Conservation (phyloP, 352 stramenopile species). For the Pilasporangium apinafurcum region DNA sequence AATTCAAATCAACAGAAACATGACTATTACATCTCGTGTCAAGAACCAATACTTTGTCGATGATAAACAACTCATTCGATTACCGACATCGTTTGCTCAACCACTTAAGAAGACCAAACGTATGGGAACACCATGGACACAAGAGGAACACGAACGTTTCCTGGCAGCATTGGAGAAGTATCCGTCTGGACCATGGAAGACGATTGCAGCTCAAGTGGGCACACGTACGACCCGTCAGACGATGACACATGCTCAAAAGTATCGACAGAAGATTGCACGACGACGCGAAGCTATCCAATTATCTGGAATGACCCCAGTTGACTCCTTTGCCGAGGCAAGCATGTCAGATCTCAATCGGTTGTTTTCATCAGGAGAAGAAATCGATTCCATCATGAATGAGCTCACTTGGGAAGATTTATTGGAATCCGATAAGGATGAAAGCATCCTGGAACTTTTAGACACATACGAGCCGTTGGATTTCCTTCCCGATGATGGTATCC, state of each 20-base stretch:
- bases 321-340: conserved; percentile 2
- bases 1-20: too few relatives aligned
- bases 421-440: too few relatives aligned
- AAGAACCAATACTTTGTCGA: conserved; percentile 7
- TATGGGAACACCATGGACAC: conserved; percentile 20
- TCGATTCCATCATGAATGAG: too few relatives aligned
- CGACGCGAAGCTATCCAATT: too few relatives aligned
- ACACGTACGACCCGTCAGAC: conserved; percentile 17
- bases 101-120: conserved; percentile 4
- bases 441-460: too few relatives aligned
- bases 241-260: conserved; percentile 35
- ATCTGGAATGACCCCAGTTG: conserved; percentile 8
- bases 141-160: conserved; percentile 27
- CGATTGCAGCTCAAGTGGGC: conserved; percentile 17
- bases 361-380: too few relatives aligned
- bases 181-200: conserved; percentile 17
- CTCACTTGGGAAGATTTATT: too few relatives aligned
- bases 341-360: conserved; percentile 1
- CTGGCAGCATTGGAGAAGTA: conserved; percentile 23
- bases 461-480: too few relatives aligned
- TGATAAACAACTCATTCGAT: conserved; percentile 3
- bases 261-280: conserved; percentile 26
- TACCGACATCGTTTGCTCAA: not conserved
- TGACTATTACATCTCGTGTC: conserved; percentile 3
- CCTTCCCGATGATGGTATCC: too few relatives aligned